Conservation (phyloP, 192 early-diverging fungal species). For the Coemansia sp. region DNA sequence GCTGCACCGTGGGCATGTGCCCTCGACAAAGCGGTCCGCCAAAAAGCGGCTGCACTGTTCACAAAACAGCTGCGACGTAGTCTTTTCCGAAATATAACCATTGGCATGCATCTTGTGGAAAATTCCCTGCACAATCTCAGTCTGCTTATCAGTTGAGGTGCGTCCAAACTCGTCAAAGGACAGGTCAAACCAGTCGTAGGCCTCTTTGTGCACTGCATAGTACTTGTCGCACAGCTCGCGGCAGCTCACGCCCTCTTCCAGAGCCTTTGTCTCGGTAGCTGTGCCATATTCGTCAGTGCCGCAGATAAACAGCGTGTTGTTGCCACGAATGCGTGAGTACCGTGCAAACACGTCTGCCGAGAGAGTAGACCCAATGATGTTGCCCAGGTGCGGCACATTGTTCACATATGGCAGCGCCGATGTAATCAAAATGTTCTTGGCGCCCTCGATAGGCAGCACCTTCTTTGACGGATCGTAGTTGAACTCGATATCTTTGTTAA, state of each 20-base stretch:
- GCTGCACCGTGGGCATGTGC: slow-evolving; percentile 86
- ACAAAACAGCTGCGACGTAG: slow-evolving; percentile 90
- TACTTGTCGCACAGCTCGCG: slow-evolving; percentile 98
- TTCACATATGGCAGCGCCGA: slow-evolving; percentile 97
- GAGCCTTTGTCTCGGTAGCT: slow-evolving; percentile 96
- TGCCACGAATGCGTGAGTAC: slow-evolving; percentile 84
- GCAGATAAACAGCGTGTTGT: slow-evolving; percentile 90
- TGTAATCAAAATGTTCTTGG: slow-evolving; percentile 92
- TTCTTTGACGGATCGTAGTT: slow-evolving; percentile 23
- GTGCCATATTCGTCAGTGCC: slow-evolving; percentile 99
- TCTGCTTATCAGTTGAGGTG: slow-evolving; percentile 87
- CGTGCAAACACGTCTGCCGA: slow-evolving; percentile 96
- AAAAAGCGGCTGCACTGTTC: slow-evolving; percentile 84
- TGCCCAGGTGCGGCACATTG: slow-evolving; percentile 98
- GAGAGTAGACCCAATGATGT: slow-evolving; percentile 98
- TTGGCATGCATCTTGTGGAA: slow-evolving; percentile 73
- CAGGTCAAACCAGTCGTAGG: slow-evolving; percentile 94
- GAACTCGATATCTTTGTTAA: slow-evolving; percentile 29
- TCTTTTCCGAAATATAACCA: slow-evolving; percentile 67
- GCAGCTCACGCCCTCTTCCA: slow-evolving; percentile 87
- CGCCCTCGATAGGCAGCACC: slow-evolving; percentile 35
- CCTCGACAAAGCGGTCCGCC: slow-evolving; percentile 97
- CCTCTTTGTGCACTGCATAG: slow-evolving; percentile 74
- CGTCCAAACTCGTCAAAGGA: slow-evolving; percentile 96
- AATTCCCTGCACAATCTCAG: slow-evolving; percentile 90